These are phyloP conservation scores for Grosmannia huntii DNA, from an alignment of 2,329 filamentous ascomycete genomes.

Conservation along the genomic window DNA sequence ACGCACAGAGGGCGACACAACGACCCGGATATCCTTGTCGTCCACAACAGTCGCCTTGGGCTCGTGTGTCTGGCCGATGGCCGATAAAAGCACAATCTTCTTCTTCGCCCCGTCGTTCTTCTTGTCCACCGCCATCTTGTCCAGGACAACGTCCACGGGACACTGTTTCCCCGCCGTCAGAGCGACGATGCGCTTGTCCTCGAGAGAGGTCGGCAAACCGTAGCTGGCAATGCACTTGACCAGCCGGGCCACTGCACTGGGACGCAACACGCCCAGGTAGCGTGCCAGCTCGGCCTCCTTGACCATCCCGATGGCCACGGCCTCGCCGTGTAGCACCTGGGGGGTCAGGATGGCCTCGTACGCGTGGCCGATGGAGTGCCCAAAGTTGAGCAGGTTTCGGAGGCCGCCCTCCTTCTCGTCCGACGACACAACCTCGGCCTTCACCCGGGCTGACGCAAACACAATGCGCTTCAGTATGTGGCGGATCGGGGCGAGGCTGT, in stretches of 20 bases:
- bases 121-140: conserved; percentile 97
- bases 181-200: conserved; percentile 70
- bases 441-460: conserved; percentile 79
- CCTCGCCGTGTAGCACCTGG: conserved; percentile 89
- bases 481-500: conserved; percentile 58
- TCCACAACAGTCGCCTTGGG: conserved; percentile 79
- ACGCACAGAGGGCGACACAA: conserved; percentile 66
- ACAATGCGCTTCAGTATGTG: conserved; percentile 66
- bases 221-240: conserved; percentile 93
- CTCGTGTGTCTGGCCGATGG: conserved; percentile 80
- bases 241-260: conserved; percentile 77
- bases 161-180: conserved; percentile 79
- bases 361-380: conserved; percentile 94
- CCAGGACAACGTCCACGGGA: conserved; percentile 69
- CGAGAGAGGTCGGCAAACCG: conserved; percentile 71
- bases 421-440: conserved; percentile 84
- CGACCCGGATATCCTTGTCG: conserved; percentile 69
- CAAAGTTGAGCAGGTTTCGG: conserved; percentile 91
- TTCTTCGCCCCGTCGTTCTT: conserved; percentile 95
- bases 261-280: conserved; percentile 72
- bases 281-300: conserved; percentile 92
- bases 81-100: conserved; percentile 85
- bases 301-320: conserved; percentile 95
- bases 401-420: conserved; percentile 92
- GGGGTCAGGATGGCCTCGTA: conserved; percentile 92